phyloP scores from a whole-genome alignment of 805 yeast species.

The Lachancea dasiensis region DNA sequence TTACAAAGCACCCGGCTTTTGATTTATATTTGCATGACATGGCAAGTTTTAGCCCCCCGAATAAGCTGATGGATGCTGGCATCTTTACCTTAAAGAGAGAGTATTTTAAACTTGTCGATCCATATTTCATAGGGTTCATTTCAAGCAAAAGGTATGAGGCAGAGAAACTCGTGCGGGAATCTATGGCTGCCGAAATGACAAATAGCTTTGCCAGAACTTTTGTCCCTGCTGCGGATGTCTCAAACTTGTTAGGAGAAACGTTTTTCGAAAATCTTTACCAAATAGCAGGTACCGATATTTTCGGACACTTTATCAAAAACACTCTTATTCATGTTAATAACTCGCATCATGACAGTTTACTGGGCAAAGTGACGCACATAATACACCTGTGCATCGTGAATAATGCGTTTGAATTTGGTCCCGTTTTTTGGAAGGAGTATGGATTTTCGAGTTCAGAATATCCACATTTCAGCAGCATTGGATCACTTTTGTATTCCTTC shows the following conservation, averaged over 20 bases:
- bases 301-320: constrained; percentile 47
- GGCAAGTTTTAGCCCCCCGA: constrained; percentile 59
- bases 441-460: constrained; percentile 36
- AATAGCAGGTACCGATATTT: constrained; percentile 48
- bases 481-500: constrained; percentile 36
- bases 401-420: constrained; percentile 35
- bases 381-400: constrained; percentile 54
- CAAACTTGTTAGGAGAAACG: constrained; percentile 32
- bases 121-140: constrained; percentile 73
- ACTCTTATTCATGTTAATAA: constrained; percentile 37
- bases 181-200: constrained; percentile 37
- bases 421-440: constrained; percentile 33
- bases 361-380: constrained; percentile 58
- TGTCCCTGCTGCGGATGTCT: constrained; percentile 45
- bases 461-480: constrained; percentile 36
- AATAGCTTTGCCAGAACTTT: constrained; percentile 44
- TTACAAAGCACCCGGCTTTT: constrained; percentile 66
- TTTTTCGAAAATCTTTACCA: constrained; percentile 42
- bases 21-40: constrained; percentile 52
- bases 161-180: constrained; percentile 51
- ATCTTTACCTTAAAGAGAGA: constrained; percentile 60
- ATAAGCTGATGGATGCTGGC: constrained; percentile 53
- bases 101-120: constrained; percentile 54
- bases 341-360: constrained; percentile 47
- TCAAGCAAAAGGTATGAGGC: constrained; percentile 83